Percentiles rank a stretch among this genome's conserved stretches.
phyloP scores from a whole-genome alignment of 805 yeast genomes.

The Phaffomyces opuntiae region DNA sequence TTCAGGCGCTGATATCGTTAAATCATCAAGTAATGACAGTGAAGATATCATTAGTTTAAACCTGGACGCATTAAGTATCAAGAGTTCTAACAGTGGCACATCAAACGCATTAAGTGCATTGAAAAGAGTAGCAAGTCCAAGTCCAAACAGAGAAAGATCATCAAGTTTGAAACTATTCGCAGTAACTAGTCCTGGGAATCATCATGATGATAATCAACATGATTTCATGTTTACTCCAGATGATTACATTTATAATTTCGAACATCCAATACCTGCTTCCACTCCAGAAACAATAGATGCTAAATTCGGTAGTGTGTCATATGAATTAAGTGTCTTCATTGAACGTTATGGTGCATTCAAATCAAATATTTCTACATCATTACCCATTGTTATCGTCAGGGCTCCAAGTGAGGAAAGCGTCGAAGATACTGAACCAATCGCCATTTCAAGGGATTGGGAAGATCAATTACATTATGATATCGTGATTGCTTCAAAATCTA shows the following conservation, averaged over 20 bases:
- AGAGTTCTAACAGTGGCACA: not conserved
- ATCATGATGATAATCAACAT: slow-evolving; percentile 7
- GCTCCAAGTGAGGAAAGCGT: slow-evolving; percentile 70
- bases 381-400: slow-evolving; percentile 63
- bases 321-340: slow-evolving; percentile 60
- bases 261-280: slow-evolving; percentile 75
- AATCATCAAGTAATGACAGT: slow-evolving; percentile 3
- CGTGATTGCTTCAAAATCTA: slow-evolving; percentile 81
- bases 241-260: slow-evolving; percentile 88
- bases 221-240: slow-evolving; percentile 64
- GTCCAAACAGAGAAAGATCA: slow-evolving; percentile 16
- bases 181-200: slow-evolving; percentile 2
- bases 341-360: slow-evolving; percentile 85
- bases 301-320: slow-evolving; percentile 74
- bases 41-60: slow-evolving; percentile 9
- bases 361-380: slow-evolving; percentile 56
- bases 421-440: slow-evolving; percentile 91
- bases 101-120: slow-evolving; percentile 17
- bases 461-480: slow-evolving; percentile 86
- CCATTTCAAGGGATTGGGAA: slow-evolving; percentile 90
- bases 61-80: slow-evolving; percentile 17
- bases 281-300: slow-evolving; percentile 75
- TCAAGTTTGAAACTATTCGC: slow-evolving; percentile 7
- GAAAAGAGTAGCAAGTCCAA: slow-evolving; percentile 22
- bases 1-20: slow-evolving; percentile 38